Evolutionary conservation across 768 basidiomycete genomes (phyloP).

Genomic region (Hydnomerulius pinastri): DNA sequence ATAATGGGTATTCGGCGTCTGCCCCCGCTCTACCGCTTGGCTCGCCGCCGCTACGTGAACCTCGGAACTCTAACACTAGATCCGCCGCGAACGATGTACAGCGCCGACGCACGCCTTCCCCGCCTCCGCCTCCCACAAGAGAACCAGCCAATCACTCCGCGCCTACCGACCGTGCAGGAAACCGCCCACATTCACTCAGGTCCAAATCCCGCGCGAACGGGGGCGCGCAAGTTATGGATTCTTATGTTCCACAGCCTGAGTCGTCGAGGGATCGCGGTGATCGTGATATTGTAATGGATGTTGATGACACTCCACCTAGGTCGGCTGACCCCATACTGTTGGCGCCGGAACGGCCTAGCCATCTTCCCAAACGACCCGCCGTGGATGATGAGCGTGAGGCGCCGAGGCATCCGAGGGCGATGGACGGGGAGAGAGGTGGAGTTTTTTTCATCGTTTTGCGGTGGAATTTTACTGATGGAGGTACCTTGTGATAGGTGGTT

Average conservation of each 20-base stretch:
- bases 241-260: slow-evolving; percentile 18
- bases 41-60: slow-evolving; percentile 5
- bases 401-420: slow-evolving; percentile 39
- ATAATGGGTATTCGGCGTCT: slow-evolving; percentile 6
- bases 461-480: not conserved
- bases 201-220: slow-evolving; percentile 13
- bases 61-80: slow-evolving; percentile 4
- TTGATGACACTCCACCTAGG: slow-evolving; percentile 27
- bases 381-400: slow-evolving; percentile 27
- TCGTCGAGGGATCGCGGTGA: slow-evolving; percentile 21
- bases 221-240: slow-evolving; percentile 12
- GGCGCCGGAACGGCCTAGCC: slow-evolving; percentile 17
- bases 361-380: slow-evolving; percentile 16
- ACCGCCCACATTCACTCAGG: slow-evolving; percentile 17
- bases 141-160: slow-evolving; percentile 5
- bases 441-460: not conserved
- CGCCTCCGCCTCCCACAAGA: slow-evolving; percentile 11
- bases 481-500: not conserved
- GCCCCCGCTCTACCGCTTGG: slow-evolving; percentile 3
- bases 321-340: slow-evolving; percentile 21
- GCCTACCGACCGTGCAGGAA: slow-evolving; percentile 13
- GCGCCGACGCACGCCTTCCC: slow-evolving; percentile 17
- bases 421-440: slow-evolving; percentile 27
- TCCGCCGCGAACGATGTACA: not conserved
- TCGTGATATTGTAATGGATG: slow-evolving; percentile 24